These are phyloP conservation scores for Hypoxylon sp. DNA, from an alignment of 2,329 filamentous ascomycete genomes.

Conservation along the genomic window DNA sequence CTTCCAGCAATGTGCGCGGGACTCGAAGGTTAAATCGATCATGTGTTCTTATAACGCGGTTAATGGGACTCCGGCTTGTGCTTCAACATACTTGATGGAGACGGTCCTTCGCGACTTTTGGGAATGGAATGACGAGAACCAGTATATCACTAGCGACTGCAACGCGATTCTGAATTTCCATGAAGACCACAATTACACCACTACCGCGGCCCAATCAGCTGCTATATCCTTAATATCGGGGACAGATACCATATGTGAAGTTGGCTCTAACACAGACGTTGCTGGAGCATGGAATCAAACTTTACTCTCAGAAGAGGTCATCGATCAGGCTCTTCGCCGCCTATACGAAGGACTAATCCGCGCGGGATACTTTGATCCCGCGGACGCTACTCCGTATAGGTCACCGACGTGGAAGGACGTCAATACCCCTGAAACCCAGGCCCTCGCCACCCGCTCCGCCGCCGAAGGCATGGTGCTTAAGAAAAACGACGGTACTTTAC, in stretches of 20 bases:
- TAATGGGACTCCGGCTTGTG: slow-evolving; percentile 76
- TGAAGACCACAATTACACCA: slow-evolving; percentile 59
- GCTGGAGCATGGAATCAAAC: slow-evolving; percentile 52
- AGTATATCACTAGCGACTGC: slow-evolving; percentile 77
- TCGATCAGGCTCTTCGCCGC: slow-evolving; percentile 52
- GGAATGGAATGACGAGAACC: slow-evolving; percentile 72
- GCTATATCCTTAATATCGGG: slow-evolving; percentile 56
- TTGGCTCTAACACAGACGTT: slow-evolving; percentile 49
- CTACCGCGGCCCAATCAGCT: slow-evolving; percentile 55
- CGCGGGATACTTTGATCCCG: slow-evolving; percentile 54
- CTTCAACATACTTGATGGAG: slow-evolving; percentile 73
- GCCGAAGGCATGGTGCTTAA: slow-evolving; percentile 50
- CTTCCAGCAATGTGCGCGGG: slow-evolving; percentile 74
- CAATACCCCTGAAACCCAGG: slow-evolving; percentile 47
- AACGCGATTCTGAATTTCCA: slow-evolving; percentile 73
- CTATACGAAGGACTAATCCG: slow-evolving; percentile 55
- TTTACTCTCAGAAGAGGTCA: slow-evolving; percentile 48
- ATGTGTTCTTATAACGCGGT: slow-evolving; percentile 76
- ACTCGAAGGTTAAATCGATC: slow-evolving; percentile 69
- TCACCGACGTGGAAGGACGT: slow-evolving; percentile 49
- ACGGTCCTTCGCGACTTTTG: slow-evolving; percentile 76
- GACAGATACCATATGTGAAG: slow-evolving; percentile 56
- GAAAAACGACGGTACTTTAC: slow-evolving; percentile 50
- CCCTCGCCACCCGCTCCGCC: slow-evolving; percentile 48
- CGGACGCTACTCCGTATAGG: slow-evolving; percentile 45